Percentiles rank a stretch among this genome's conserved stretches.
These are phyloP conservation scores for Phytophthora multivora DNA, from an alignment of 352 stramenopile genomes.

Conservation along the genomic window DNA sequence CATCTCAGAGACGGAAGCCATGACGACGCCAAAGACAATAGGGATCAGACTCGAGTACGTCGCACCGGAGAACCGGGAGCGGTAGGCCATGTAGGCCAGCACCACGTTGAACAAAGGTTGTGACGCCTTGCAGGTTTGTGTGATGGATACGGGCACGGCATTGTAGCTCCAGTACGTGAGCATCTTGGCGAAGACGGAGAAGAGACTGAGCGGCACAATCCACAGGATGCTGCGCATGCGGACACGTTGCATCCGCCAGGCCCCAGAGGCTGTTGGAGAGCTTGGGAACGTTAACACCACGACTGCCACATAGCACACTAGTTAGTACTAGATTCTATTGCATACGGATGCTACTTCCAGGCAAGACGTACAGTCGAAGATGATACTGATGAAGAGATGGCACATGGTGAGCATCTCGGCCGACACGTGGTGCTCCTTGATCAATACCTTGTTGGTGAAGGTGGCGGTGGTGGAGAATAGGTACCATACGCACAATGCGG, in stretches of 20 bases:
- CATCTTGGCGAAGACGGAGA: slow-evolving; percentile 80
- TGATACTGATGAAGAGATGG: slow-evolving; percentile 80
- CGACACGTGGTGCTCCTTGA: slow-evolving; percentile 88
- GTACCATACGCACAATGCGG: slow-evolving; percentile 69
- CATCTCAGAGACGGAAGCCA: slow-evolving; percentile 89
- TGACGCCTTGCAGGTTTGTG: slow-evolving; percentile 87
- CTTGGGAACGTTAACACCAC: slow-evolving; percentile 76
- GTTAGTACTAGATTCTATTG: background rate
- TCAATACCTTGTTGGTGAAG: slow-evolving; percentile 88
- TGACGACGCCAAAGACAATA: slow-evolving; percentile 81
- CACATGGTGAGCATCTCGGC: slow-evolving; percentile 87
- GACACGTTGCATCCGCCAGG: slow-evolving; percentile 72
- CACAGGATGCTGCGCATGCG: slow-evolving; percentile 67
- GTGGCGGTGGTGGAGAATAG: slow-evolving; percentile 80
- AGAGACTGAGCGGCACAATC: slow-evolving; percentile 83
- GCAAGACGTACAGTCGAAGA: slow-evolving; percentile 66
- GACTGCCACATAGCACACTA: slow-evolving; percentile 39
- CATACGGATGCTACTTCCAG: background rate
- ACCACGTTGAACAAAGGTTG: slow-evolving; percentile 90
- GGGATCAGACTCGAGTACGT: slow-evolving; percentile 84
- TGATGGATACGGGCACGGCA: slow-evolving; percentile 81
- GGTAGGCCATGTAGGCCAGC: slow-evolving; percentile 74
- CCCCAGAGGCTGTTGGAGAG: slow-evolving; percentile 38
- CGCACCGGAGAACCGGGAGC: slow-evolving; percentile 68
- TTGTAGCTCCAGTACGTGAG: slow-evolving; percentile 91